These are phyloP conservation scores for Boeremia exigua DNA, from an alignment of 2,329 filamentous ascomycete genomes.

Conservation along the genomic window DNA sequence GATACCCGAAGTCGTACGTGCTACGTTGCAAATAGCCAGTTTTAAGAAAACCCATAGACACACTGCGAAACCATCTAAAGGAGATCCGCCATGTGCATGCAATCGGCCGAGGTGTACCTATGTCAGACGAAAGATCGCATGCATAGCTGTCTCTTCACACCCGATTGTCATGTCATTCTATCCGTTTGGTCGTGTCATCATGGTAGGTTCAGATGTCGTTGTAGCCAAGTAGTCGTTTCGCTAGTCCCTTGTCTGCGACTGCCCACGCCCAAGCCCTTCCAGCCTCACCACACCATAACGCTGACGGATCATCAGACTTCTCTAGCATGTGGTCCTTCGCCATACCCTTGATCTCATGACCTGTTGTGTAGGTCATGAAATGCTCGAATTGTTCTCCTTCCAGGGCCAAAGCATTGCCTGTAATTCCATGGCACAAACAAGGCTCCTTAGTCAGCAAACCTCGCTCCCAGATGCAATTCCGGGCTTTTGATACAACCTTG, in stretches of 20 bases:
- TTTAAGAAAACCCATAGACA: not conserved
- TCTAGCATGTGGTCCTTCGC: constrained; percentile 60
- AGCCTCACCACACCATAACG: constrained; percentile 58
- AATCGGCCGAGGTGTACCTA: constrained; percentile 12
- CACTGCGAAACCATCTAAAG: not conserved
- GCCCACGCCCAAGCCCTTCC: constrained; percentile 58
- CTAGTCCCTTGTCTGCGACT: constrained; percentile 52
- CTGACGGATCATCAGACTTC: constrained; percentile 57
- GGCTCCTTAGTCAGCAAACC: constrained; percentile 69
- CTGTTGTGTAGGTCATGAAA: constrained; percentile 64
- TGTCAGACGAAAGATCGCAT: not conserved
- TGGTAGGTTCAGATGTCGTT: constrained; percentile 52
- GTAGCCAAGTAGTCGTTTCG: constrained; percentile 57
- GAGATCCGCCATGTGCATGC: constrained; percentile 4
- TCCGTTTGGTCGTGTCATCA: constrained; percentile 6
- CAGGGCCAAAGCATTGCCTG: constrained; percentile 67
- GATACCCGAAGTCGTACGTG: not conserved
- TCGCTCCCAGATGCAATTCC: constrained; percentile 61
- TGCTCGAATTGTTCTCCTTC: constrained; percentile 59
- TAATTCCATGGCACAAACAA: constrained; percentile 69
- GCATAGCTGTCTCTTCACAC: constrained; percentile 1
- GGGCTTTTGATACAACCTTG: constrained; percentile 58
- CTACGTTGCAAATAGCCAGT: not conserved
- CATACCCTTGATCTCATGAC: constrained; percentile 62
- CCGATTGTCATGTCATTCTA: constrained; percentile 27